Conservation (phyloP, 106 monocot species). For the Phalaenopsis aphrodite region DNA sequence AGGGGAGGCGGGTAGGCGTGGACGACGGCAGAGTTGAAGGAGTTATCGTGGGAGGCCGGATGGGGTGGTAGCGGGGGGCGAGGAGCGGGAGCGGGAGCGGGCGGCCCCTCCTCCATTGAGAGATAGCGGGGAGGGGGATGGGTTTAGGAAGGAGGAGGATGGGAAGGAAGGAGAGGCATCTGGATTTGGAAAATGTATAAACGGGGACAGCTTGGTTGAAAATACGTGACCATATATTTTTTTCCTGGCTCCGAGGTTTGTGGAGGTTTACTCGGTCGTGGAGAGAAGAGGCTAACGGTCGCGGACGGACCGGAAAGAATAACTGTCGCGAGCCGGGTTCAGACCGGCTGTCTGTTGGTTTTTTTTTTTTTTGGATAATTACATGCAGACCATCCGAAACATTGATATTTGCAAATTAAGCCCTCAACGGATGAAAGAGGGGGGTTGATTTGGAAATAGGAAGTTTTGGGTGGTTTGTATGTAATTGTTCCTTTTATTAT, state of each 20-base stretch:
- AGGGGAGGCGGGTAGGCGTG: not conserved
- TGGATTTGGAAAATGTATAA: not conserved
- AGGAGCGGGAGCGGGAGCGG: not conserved
- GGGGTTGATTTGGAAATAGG: too few species aligned
- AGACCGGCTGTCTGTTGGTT: not conserved
- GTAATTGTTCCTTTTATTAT: not conserved
- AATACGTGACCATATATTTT: not conserved
- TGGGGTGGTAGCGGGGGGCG: not conserved
- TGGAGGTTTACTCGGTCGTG: not conserved
- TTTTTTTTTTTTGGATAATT: too few species aligned
- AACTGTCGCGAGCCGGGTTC: not conserved
- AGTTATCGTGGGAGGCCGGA: not conserved
- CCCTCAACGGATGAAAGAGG: too few species aligned
- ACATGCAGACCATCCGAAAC: too few species aligned
- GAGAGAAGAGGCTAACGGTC: too few species aligned
- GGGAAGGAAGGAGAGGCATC: too few species aligned
- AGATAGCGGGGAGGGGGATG: not conserved
- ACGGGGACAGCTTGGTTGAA: not conserved
- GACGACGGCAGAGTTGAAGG: not conserved
- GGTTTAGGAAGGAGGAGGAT: not conserved
- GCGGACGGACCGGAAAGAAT: not conserved
- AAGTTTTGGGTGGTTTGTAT: too few species aligned
- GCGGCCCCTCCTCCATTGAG: conserved; percentile 9
- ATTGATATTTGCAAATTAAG: too few species aligned
- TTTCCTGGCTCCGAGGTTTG: not conserved